Evolutionary conservation across 768 basidiomycete species (phyloP).

Genomic region (Podaxis sp.): DNA sequence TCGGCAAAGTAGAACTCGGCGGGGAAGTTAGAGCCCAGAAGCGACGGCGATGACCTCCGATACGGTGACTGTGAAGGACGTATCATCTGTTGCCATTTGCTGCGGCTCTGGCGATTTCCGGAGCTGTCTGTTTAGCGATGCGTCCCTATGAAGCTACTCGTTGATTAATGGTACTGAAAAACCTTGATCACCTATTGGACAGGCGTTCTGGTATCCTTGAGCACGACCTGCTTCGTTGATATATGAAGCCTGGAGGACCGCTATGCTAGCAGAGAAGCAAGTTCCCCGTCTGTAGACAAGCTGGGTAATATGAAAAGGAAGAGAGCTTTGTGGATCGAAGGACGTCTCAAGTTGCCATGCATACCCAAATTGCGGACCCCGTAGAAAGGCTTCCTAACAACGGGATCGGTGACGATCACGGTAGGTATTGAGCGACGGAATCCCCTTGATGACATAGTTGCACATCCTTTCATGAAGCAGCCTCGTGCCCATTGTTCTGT

Average conservation of each 20-base stretch:
- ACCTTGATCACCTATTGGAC: constrained; percentile 7
- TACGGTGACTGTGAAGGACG: neutral
- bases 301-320: neutral
- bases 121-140: neutral
- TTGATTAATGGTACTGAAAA: constrained; percentile 1
- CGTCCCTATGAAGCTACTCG: neutral
- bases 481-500: neutral
- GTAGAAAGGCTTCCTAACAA: neutral
- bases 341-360: neutral
- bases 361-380: neutral
- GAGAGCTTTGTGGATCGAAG: neutral
- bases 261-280: neutral
- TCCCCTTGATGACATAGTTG: neutral
- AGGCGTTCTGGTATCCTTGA: constrained; percentile 11
- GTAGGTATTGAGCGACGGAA: neutral
- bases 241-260: constrained; percentile 2
- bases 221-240: neutral
- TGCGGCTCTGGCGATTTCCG: neutral
- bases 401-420: neutral
- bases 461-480: neutral
- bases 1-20: neutral
- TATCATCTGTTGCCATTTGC: neutral
- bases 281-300: neutral
- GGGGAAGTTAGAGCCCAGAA: neutral
- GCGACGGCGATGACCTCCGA: neutral